Conservation (phyloP, 2,329 filamentous ascomycete genomes). For the Byssochlamys sp. region DNA sequence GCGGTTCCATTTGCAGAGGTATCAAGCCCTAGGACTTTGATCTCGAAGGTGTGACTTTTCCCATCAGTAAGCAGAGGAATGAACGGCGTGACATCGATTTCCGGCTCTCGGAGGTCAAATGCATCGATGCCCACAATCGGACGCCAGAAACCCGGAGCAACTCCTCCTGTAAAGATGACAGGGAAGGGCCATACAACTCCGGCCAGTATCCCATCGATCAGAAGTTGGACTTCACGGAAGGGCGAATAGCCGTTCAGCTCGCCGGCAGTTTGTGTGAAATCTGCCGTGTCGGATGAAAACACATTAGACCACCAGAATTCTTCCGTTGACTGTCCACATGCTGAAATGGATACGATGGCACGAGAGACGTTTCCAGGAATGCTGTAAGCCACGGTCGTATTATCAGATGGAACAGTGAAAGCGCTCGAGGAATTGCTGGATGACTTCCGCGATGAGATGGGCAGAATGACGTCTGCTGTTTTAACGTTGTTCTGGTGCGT, state of each 20-base stretch:
- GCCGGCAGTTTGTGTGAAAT: conserved; percentile 50
- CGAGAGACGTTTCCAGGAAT: conserved; percentile 59
- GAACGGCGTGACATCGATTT: conserved; percentile 74
- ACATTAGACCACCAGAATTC: conserved; percentile 84
- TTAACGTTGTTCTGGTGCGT: conserved; percentile 40
- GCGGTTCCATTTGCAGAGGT: conserved; percentile 44
- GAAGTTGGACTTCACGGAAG: conserved; percentile 68
- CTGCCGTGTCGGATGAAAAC: conserved; percentile 49
- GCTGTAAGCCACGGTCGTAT: conserved; percentile 49
- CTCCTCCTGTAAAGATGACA: conserved; percentile 70
- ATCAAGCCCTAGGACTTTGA: conserved; percentile 56
- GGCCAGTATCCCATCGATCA: conserved; percentile 62
- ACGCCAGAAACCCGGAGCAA: conserved; percentile 66
- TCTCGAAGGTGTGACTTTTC: conserved; percentile 54
- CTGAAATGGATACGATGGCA: conserved; percentile 66
- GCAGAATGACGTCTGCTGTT: conserved; percentile 57
- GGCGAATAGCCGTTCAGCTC: conserved; percentile 58
- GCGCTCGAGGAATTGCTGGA: conserved; percentile 48
- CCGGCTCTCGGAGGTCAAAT: conserved; percentile 68
- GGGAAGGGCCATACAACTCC: conserved; percentile 76
- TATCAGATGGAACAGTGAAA: conserved; percentile 57
- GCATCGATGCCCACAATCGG: conserved; percentile 70
- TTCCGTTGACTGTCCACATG: conserved; percentile 64
- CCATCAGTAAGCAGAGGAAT: conserved; percentile 61
- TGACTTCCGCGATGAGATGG: conserved; percentile 38